Base-by-base conservation (phyloP, 2,329 filamentous ascomycete species). In the Zasmidium citrigriseum region DNA sequence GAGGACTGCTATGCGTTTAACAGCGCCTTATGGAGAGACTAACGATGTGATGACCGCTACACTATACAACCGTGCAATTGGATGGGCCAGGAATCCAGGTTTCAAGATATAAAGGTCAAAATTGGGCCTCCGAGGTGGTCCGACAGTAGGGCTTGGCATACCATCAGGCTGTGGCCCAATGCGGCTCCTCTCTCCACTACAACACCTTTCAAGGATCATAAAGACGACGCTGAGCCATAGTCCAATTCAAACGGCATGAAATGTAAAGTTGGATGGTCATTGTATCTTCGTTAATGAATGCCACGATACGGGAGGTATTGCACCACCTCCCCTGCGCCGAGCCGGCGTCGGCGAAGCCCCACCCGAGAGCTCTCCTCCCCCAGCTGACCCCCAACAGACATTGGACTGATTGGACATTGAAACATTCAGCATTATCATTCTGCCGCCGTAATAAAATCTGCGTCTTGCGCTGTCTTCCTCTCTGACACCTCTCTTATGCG, bases 371-470 rank as follows among this genome's bases (percentile, higher is more conserved):
- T 23, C 38, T 22, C 21, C 49, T 48, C 16, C 47, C 25, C 21
- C 47, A 46, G 14, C 50, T 25, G n/a, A n/a, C n/a, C n/a, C n/a
- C 10, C 24, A 16, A 38, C 21, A 16, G 44, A 44, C 48, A 52
- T 48, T 57, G 49, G 49, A 57, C 29, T 46, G 25, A 7, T 27
- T 34, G 54, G 34, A 50, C 46, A 45, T 49, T 45, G 11, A 20
- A 52, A 20, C 24, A 21, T 52, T 57, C 38, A 55, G 53, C 53
- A 55, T 22, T 48, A 55, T 55, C 53, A 21, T 48, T 55, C 21
- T 48, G 10, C 53, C 53, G 53, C 14, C 45, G 20, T 29, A 51
- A 23, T 23, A 24, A 52, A 52, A 22, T 21, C 29, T 45, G 12
- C 14, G 18, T 53, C 49, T 52, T 18, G n/a, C 10, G 25, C 18